phyloP scores from a whole-genome alignment of 345 rosid genomes.

The Euphorbia peplus region DNA sequence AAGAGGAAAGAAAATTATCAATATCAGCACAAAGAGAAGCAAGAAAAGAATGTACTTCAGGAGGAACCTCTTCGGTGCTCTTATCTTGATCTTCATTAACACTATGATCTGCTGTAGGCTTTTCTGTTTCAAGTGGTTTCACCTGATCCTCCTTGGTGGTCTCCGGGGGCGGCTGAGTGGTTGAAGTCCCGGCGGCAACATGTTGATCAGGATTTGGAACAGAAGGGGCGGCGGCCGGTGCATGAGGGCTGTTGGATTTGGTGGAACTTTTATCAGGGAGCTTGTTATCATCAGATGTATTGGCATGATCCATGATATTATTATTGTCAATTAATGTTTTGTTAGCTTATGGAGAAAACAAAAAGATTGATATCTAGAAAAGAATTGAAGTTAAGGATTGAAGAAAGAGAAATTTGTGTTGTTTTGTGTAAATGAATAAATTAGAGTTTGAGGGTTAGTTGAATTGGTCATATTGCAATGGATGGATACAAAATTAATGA shows the following conservation, averaged over 20 bases:
- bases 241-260: neutral
- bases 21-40: constrained; percentile 54
- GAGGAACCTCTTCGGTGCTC: constrained; percentile 25
- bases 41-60: constrained; percentile 37
- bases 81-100: neutral
- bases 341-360: neutral
- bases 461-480: constrained; percentile 13
- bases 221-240: neutral
- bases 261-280: neutral
- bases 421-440: neutral
- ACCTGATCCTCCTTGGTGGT: neutral
- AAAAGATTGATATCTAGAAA: neutral
- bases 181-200: neutral
- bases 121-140: neutral
- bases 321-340: neutral
- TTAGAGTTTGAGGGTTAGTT: constrained; percentile 1
- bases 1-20: constrained; percentile 36
- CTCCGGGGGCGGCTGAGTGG: neutral
- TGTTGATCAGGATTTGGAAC: neutral
- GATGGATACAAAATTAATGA: neutral
- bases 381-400: neutral
- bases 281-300: constrained; percentile 4
- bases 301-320: constrained; percentile 7
- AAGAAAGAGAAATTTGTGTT: neutral
- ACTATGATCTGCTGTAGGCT: neutral